Conservation (phyloP, 2,329 filamentous ascomycete species). For the Aureobasidium uvarum region DNA sequence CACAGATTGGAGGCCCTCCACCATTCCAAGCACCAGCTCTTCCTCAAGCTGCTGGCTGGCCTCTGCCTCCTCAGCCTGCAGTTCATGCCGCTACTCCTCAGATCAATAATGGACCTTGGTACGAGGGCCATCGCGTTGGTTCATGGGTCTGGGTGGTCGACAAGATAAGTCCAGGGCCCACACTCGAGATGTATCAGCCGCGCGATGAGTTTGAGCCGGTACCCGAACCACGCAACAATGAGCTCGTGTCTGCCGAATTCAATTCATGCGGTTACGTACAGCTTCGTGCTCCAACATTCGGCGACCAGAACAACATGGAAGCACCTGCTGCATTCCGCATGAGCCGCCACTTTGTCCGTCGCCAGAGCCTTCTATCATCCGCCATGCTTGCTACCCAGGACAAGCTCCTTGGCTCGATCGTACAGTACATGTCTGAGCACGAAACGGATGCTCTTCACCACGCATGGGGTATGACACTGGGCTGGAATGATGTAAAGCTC, state of each 20-base stretch:
- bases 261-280: constrained; percentile 62
- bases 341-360: constrained; percentile 36
- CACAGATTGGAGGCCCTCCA: background rate
- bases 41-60: background rate
- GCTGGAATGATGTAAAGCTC: constrained; percentile 35
- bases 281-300: constrained; percentile 38
- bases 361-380: constrained; percentile 35
- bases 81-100: background rate
- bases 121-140: constrained; percentile 41
- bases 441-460: constrained; percentile 38
- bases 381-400: constrained; percentile 43
- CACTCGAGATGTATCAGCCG: constrained; percentile 43
- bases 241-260: constrained; percentile 50
- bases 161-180: constrained; percentile 50
- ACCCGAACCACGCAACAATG: constrained; percentile 33
- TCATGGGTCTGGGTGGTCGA: constrained; percentile 55
- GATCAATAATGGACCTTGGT: constrained; percentile 31
- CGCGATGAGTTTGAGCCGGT: constrained; percentile 35
- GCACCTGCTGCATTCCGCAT: constrained; percentile 28
- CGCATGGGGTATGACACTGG: constrained; percentile 39
- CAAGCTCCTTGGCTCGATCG: constrained; percentile 41
- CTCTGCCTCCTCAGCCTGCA: background rate
- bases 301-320: constrained; percentile 40
- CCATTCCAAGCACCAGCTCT: background rate
- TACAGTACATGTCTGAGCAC: constrained; percentile 39